These are phyloP conservation scores for Lichtheimia hyalospora DNA, from an alignment of 371 early-diverging fungal species.

Conservation along the genomic window DNA sequence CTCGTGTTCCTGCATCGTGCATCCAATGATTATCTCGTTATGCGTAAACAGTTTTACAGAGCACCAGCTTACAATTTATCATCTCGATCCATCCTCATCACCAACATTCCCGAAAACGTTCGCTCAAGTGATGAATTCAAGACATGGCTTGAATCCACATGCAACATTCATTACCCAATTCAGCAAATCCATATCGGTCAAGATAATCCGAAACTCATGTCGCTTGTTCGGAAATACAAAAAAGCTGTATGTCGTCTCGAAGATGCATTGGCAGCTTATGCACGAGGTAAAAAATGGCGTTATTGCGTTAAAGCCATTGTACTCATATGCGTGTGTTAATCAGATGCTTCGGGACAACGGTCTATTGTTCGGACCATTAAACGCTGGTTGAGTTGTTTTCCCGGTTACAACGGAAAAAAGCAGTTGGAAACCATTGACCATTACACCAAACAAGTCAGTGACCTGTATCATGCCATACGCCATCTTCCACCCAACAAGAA, in stretches of 20 bases:
- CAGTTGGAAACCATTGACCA: conserved; percentile 69
- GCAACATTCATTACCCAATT: conserved; percentile 36
- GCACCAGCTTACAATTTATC: conserved; percentile 50
- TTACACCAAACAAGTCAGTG: conserved; percentile 61
- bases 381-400: neutral
- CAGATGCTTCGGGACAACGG: neutral
- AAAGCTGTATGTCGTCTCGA: conserved; percentile 61
- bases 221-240: conserved; percentile 66
- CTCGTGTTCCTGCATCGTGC: conserved; percentile 44
- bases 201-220: conserved; percentile 59
- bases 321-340: neutral
- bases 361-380: neutral
- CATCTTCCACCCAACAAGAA: conserved; percentile 44
- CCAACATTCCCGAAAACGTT: conserved; percentile 56
- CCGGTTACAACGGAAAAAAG: neutral
- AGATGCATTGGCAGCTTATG: conserved; percentile 51
- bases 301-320: too few species aligned
- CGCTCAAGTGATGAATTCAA: conserved; percentile 47
- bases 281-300: conserved; percentile 35
- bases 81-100: conserved; percentile 59
- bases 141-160: conserved; percentile 34
- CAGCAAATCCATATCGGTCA: conserved; percentile 65
- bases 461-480: conserved; percentile 36
- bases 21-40: conserved; percentile 46
- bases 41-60: conserved; percentile 54